Evolutionary conservation across 768 basidiomycete species (phyloP).

Genomic region (Mycena capillaripes): DNA sequence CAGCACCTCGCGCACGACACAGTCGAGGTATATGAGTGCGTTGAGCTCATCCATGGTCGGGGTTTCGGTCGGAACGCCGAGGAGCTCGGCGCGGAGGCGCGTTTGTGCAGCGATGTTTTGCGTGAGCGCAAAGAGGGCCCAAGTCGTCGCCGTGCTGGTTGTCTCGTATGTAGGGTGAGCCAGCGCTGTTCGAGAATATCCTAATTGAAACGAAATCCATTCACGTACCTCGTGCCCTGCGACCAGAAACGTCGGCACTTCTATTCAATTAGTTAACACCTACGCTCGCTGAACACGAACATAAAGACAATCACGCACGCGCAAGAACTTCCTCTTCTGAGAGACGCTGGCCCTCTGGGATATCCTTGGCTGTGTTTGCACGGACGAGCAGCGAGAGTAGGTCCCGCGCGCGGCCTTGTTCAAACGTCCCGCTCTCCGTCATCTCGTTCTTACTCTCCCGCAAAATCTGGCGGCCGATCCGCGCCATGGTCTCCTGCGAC

Average conservation of each 20-base stretch:
- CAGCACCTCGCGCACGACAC: too few relatives aligned
- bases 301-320: neutral
- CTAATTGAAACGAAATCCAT: too few relatives aligned
- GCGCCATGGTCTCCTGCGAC: neutral
- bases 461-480: neutral
- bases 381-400: neutral
- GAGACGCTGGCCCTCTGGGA: neutral
- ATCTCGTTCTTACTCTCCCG: neutral
- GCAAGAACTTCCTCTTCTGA: neutral
- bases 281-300: too few relatives aligned
- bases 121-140: constrained; percentile 12
- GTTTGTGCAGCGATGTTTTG: constrained; percentile 9
- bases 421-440: neutral
- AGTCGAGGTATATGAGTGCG: constrained; percentile 58
- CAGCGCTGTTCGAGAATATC: too few relatives aligned
- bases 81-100: constrained; percentile 11
- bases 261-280: neutral
- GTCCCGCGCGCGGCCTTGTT: neutral
- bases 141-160: neutral
- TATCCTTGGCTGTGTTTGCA: neutral
- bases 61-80: neutral
- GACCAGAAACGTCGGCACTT: too few relatives aligned
- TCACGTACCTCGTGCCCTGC: neutral
- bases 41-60: constrained; percentile 23
- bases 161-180: too few relatives aligned